Evolutionary conservation across 139 green algal genomes (phyloP), one percentile per base, ranked within the genome.

Genomic region (Haematococcus sp.): DNA sequence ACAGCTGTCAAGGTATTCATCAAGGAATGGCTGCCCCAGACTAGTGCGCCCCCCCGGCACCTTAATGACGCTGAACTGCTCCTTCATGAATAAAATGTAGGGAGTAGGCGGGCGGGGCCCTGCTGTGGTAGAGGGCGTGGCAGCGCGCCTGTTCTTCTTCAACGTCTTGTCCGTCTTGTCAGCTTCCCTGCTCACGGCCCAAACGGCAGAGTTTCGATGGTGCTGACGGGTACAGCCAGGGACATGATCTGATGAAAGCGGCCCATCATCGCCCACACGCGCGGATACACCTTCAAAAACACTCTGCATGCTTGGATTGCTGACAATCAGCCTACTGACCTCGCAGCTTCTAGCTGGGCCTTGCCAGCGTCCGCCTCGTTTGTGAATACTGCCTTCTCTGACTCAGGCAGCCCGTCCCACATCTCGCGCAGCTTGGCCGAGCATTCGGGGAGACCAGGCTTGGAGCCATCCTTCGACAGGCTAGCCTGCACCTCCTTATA

Each of bases 51-150:
- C 7, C 11, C 40, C 40, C 7, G 7, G 40, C 40, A 49, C 40
- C 40, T 49, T 49, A 11, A 49, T 49, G 40, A 11, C 40, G 11
- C 7, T 52, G 9, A 52, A 19, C 22, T 74, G n/a, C 52, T 69
- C 51, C 40, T 55, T 70, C 11, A 46, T 23, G 16, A 69, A 79
- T 1, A 74, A 55, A 9, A 74, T 74, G 54, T 79, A 79, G 2
- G 40, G 34, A 0, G 33, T 19, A 7, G 60, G 40, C 5, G 74
- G 65, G 7, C 55, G 17, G 2, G 55, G 28, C 3, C 58, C 60
- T 31, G 66, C 54, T 11, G 40, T 49, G 40, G 7, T 49, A 49
- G 40, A 7, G 7, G 40, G 40, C 7, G 40, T 49, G 7, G 40
- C 40, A 7, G 40, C 40, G 40, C 40, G 40, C 40, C 11, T 49